phyloP scores from a whole-genome alignment of 768 basidiomycete species.

The Hebeloma cylindrosporum region DNA sequence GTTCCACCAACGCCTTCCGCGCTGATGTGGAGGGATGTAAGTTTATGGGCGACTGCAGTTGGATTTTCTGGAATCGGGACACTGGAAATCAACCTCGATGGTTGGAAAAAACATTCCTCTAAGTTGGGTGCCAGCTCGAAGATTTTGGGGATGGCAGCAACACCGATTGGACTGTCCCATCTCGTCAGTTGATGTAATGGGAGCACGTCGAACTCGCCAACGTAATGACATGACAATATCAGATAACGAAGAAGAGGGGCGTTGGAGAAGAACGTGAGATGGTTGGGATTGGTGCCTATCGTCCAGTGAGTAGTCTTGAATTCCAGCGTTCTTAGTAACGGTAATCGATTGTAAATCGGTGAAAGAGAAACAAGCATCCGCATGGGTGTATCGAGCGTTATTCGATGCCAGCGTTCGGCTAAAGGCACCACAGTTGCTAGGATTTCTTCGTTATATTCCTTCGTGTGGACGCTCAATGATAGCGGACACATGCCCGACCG shows the following conservation, averaged over 20 bases:
- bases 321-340: slow-evolving; percentile 1
- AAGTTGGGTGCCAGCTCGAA: slow-evolving; percentile 6
- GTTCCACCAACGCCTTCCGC: slow-evolving; percentile 3
- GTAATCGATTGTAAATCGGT: not conserved
- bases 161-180: not conserved
- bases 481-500: slow-evolving; percentile 7
- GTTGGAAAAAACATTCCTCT: slow-evolving; percentile 8
- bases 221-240: not conserved
- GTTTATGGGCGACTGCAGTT: not conserved
- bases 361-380: not conserved
- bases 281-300: not conserved
- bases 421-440: not conserved
- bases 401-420: slow-evolving; percentile 2
- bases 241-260: slow-evolving; percentile 3
- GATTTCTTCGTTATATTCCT: not conserved
- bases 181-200: slow-evolving; percentile 3
- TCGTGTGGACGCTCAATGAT: slow-evolving; percentile 1
- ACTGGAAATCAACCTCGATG: not conserved
- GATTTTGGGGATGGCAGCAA: slow-evolving; percentile 2
- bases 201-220: not conserved
- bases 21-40: slow-evolving; percentile 9
- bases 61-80: not conserved
- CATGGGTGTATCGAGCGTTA: not conserved
- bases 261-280: not conserved
- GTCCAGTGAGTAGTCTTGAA: slow-evolving; percentile 1